Evolutionary conservation across 495 filamentous ascomycete species (phyloP).

Genomic region (Daldinia vernicosa): DNA sequence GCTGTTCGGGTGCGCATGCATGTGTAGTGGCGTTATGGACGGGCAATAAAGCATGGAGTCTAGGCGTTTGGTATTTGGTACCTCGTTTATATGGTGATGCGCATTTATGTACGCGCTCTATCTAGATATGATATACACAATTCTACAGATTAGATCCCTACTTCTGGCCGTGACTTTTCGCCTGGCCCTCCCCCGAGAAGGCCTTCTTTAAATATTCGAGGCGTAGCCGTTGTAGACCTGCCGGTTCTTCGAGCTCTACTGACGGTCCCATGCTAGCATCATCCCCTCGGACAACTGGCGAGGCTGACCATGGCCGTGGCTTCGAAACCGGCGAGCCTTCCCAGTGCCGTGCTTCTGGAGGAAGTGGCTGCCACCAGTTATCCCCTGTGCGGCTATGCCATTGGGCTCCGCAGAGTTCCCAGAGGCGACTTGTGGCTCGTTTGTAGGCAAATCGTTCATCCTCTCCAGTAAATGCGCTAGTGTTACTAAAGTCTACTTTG

Average conservation of each 20-base stretch:
- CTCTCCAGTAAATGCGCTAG: slow-evolving; percentile 70
- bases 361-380: slow-evolving; percentile 71
- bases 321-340: slow-evolving; percentile 51
- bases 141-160: background rate
- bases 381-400: slow-evolving; percentile 68
- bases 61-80: slow-evolving; percentile 29
- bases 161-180: background rate
- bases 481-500: slow-evolving; percentile 63
- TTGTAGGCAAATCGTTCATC: slow-evolving; percentile 79
- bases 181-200: slow-evolving; percentile 5
- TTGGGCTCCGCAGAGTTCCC: slow-evolving; percentile 71
- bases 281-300: slow-evolving; percentile 22
- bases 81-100: slow-evolving; percentile 9
- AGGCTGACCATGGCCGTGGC: slow-evolving; percentile 18
- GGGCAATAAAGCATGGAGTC: slow-evolving; percentile 39
- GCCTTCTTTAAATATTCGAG: slow-evolving; percentile 43
- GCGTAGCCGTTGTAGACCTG: slow-evolving; percentile 51
- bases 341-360: slow-evolving; percentile 66
- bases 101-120: slow-evolving; percentile 14
- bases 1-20: slow-evolving; percentile 8
- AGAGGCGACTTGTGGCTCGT: slow-evolving; percentile 70
- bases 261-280: slow-evolving; percentile 50
- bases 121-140: slow-evolving; percentile 5
- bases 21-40: slow-evolving; percentile 27
- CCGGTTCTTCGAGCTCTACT: slow-evolving; percentile 54